phyloP scores from a whole-genome alignment of 2,329 filamentous ascomycete species.

The Penicillium sclerotiorum region DNA sequence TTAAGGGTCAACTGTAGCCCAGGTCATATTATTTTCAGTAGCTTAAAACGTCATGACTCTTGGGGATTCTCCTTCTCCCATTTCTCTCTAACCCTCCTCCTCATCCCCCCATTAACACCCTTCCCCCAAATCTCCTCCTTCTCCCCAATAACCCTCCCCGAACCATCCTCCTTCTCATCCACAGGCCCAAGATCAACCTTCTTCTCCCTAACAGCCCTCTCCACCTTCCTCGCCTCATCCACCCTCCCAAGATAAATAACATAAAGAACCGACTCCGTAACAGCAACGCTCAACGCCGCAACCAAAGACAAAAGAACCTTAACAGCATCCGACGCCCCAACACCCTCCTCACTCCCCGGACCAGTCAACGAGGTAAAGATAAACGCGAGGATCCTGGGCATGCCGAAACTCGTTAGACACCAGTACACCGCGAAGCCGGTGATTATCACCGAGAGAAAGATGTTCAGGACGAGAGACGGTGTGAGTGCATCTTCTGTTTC shows the following conservation, averaged over 20 bases:
- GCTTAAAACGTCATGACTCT: background rate
- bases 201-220: slow-evolving; percentile 16
- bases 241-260: slow-evolving; percentile 50
- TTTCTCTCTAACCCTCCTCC: slow-evolving; percentile 23
- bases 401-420: slow-evolving; percentile 42
- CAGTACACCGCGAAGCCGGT: slow-evolving; percentile 53
- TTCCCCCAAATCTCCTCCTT: slow-evolving; percentile 29
- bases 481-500: slow-evolving; percentile 39
- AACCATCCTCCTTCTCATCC: background rate
- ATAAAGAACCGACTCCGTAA: slow-evolving; percentile 52
- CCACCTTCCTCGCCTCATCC: slow-evolving; percentile 21
- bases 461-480: slow-evolving; percentile 75
- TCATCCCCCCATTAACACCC: slow-evolving; percentile 23
- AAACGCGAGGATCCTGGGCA: slow-evolving; percentile 32
- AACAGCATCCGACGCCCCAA: slow-evolving; percentile 28
- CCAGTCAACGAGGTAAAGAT: slow-evolving; percentile 22
- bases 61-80: slow-evolving; percentile 27
- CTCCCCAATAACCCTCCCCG: slow-evolving; percentile 7
- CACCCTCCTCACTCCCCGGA: slow-evolving; percentile 7
- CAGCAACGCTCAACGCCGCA: slow-evolving; percentile 46
- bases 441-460: slow-evolving; percentile 81
- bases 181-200: slow-evolving; percentile 18
- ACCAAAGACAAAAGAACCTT: slow-evolving; percentile 45
- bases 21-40: too few species aligned
- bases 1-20: too few species aligned